Evolutionary conservation across 2,329 filamentous ascomycete species (phyloP), one percentile per base, ranked within the genome.

Genomic region (Aschersonia sp.): DNA sequence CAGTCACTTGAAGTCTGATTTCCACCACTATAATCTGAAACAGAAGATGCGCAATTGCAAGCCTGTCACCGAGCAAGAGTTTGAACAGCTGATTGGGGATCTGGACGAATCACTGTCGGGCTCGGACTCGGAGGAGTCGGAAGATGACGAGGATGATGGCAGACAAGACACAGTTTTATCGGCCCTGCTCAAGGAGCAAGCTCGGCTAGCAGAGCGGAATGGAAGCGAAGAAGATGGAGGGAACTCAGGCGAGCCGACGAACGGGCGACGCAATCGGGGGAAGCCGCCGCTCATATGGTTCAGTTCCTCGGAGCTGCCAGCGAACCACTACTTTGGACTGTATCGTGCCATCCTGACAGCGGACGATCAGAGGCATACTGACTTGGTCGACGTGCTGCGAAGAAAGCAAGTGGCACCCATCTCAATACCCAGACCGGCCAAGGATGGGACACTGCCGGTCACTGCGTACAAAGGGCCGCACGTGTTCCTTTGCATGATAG

Each of bases 401-500:
- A 79, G 74, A 53, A 94, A 92, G 63, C 90, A 95, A 59, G 68
- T 95, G 2, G 70, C 76, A 4, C 81, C 87, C 0, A 77, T 69
- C 58, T 63, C 65, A 41, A 69, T 65, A 48, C 72, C 64, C 32
- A 75, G 75, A 51, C 68, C 74, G 2, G 66, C 72, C 39, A 79
- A 77, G 48, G 79, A 81, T 44, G 77, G 79, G 2, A 68, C 70
- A 12, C 63, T 78, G 5, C 70, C 74, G 2, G 67, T 71, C 2
- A 65, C 74, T 8, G 69, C 70, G 4, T 78, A 83, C 59, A 77
- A 80, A 30, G 81, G 83, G 6, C 87, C 88, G 2, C 89, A 97
- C 60, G 80, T 95, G 45, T 97, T 98, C 60, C 76, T 98, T 44
- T 97, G 89, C 65, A 98, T 98, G 92, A 94, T 98, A 45, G 92